Percentiles rank a stretch among this genome's conserved stretches.
phyloP scores from a whole-genome alignment of 1,139 yeast species.

The Sugiyamaella novakii region DNA sequence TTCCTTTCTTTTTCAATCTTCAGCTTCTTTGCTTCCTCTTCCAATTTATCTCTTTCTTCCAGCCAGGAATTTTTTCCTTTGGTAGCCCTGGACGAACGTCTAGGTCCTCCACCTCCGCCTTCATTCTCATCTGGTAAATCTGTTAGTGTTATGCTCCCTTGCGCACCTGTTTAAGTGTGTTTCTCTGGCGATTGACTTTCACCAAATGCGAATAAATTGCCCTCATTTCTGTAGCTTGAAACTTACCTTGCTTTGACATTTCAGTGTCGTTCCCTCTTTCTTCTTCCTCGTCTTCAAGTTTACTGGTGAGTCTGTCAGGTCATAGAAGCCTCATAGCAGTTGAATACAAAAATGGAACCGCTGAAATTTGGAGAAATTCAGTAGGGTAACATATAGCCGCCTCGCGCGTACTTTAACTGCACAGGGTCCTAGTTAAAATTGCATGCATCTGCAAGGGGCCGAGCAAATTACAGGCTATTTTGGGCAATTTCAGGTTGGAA shows the following conservation, averaged over 20 bases:
- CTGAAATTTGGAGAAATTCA: not conserved
- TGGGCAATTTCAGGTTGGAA: too few relatives aligned
- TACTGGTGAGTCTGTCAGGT: not conserved
- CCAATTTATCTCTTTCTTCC: constrained; percentile 35
- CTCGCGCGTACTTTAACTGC: not conserved
- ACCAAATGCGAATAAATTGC: not conserved
- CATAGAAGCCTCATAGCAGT: too few relatives aligned
- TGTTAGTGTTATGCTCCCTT: too few relatives aligned
- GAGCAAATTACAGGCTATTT: too few relatives aligned
- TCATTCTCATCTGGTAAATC: constrained; percentile 11
- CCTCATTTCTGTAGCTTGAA: not conserved
- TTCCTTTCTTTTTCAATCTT: constrained; percentile 22
- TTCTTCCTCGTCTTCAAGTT: not conserved
- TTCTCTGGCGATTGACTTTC: not conserved
- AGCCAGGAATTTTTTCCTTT: constrained; percentile 48
- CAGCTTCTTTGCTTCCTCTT: constrained; percentile 24
- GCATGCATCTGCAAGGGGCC: constrained; percentile 8
- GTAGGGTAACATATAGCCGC: constrained; percentile 12
- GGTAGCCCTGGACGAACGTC: constrained; percentile 49
- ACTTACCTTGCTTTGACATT: constrained; percentile 13
- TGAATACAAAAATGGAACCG: too few relatives aligned
- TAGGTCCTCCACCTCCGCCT: constrained; percentile 26
- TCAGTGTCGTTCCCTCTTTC: not conserved
- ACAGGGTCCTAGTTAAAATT: constrained; percentile 10
- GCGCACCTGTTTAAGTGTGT: constrained; percentile 5